These are phyloP conservation scores for Alternaria dauci DNA, from an alignment of 2,329 filamentous ascomycete species.

Conservation along the genomic window DNA sequence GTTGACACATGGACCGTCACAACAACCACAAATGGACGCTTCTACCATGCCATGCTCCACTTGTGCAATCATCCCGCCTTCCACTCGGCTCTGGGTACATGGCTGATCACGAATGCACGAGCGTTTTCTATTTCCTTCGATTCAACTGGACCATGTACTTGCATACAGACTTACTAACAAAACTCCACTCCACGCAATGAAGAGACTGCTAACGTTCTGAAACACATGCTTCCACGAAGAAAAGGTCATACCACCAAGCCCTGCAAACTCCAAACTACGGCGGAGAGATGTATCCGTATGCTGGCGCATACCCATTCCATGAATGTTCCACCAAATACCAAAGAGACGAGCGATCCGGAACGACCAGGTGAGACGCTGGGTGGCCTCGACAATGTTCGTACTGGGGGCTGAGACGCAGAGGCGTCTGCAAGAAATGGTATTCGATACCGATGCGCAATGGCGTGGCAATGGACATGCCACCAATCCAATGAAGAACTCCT, in stretches of 20 bases:
- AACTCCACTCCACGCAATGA: not conserved
- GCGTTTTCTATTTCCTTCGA: not conserved
- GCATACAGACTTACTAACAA: not conserved
- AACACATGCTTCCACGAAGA: not conserved
- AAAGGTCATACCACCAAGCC: not conserved
- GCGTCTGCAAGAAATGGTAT: conserved; percentile 37
- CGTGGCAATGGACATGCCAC: not conserved
- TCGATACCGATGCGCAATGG: conserved; percentile 6
- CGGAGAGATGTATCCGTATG: conserved; percentile 2
- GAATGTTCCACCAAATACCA: conserved; percentile 11
- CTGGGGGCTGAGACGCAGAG: conserved; percentile 43
- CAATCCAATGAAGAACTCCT: conserved; percentile 28
- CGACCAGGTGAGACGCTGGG: conserved; percentile 30
- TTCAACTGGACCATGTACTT: not conserved
- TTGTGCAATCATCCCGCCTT: not conserved
- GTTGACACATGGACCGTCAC: conserved; percentile 6
- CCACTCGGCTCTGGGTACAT: not conserved
- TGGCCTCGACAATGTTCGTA: conserved; percentile 40
- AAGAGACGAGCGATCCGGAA: conserved; percentile 25
- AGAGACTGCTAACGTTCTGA: not conserved
- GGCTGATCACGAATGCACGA: not conserved
- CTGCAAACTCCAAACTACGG: conserved; percentile 4
- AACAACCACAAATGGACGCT: conserved; percentile 11
- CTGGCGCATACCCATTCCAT: not conserved
- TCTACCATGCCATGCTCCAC: not conserved